Conservation (phyloP, 1,284 basidiomycete genomes). For the Cerioporus squamosus region DNA sequence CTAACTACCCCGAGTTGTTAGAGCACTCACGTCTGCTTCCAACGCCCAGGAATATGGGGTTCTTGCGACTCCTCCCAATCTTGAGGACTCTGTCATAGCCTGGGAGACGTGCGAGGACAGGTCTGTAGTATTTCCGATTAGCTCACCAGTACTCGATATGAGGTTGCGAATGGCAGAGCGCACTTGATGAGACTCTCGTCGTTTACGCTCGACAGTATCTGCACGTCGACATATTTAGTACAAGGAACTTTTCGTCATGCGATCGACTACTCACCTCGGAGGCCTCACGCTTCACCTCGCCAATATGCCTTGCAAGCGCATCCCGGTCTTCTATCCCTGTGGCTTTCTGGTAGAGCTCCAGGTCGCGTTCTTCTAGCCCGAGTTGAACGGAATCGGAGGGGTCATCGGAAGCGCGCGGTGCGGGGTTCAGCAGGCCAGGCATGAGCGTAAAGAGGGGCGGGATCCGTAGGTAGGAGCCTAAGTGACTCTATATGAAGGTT, state of each 20-base stretch:
- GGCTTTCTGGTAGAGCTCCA: background rate
- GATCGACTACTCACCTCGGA: background rate
- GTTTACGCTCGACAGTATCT: background rate
- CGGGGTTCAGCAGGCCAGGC: no score
- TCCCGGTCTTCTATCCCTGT: background rate
- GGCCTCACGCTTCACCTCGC: background rate
- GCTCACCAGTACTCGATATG: background rate
- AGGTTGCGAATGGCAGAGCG: background rate
- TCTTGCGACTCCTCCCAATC: slow-evolving; percentile 39
- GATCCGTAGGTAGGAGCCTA: no score
- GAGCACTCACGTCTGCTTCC: slow-evolving; percentile 49
- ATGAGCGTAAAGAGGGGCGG: no score
- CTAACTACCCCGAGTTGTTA: no score
- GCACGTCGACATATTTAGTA: background rate
- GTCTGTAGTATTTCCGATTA: slow-evolving; percentile 19
- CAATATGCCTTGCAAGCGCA: background rate
- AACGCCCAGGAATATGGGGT: slow-evolving; percentile 49
- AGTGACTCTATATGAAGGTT: no score
- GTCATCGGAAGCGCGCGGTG: no score
- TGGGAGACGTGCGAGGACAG: slow-evolving; percentile 40
- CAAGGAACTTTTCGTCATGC: background rate
- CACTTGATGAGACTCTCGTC: background rate
- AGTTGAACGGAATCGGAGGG: no score
- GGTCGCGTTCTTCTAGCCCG: background rate
- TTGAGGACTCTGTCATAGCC: slow-evolving; percentile 46